Percentiles rank a stretch among this genome's conserved stretches.
Conservation (phyloP, 2,329 filamentous ascomycete genomes). For the Didymella arachidicola region DNA sequence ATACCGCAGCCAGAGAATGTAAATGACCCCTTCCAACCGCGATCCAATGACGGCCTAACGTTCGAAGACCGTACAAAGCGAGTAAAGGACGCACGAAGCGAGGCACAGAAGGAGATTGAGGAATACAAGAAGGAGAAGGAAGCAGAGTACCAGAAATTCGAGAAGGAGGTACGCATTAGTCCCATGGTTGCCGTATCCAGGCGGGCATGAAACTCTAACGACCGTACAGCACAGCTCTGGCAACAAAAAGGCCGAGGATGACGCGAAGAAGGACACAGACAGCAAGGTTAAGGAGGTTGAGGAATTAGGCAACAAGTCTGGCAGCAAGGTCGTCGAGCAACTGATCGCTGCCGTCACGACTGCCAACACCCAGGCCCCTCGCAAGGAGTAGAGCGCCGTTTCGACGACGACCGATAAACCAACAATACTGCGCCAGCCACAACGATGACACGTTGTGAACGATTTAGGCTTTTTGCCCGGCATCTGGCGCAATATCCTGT, state of each 20-base stretch:
- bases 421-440: background rate
- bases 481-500: slow-evolving; percentile 12
- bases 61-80: slow-evolving; percentile 86
- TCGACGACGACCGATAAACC: background rate
- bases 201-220: slow-evolving; percentile 26
- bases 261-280: slow-evolving; percentile 82
- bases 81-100: slow-evolving; percentile 93
- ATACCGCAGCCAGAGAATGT: slow-evolving; percentile 81
- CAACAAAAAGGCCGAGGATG: slow-evolving; percentile 75
- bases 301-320: slow-evolving; percentile 78
- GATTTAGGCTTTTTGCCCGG: slow-evolving; percentile 2
- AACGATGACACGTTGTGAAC: background rate
- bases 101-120: slow-evolving; percentile 98
- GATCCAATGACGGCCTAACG: slow-evolving; percentile 31
- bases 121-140: slow-evolving; percentile 91
- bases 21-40: slow-evolving; percentile 41
- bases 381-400: slow-evolving; percentile 20
- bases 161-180: slow-evolving; percentile 70
- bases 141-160: slow-evolving; percentile 92
- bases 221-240: slow-evolving; percentile 81
- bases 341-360: slow-evolving; percentile 85
- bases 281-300: slow-evolving; percentile 83
- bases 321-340: slow-evolving; percentile 80
- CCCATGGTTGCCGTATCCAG: background rate
- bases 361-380: slow-evolving; percentile 74